Evolutionary conservation across 2,329 filamentous ascomycete genomes (phyloP), one percentile per base, ranked within the genome.

Genomic region (Pleurostoma richardsiae): DNA sequence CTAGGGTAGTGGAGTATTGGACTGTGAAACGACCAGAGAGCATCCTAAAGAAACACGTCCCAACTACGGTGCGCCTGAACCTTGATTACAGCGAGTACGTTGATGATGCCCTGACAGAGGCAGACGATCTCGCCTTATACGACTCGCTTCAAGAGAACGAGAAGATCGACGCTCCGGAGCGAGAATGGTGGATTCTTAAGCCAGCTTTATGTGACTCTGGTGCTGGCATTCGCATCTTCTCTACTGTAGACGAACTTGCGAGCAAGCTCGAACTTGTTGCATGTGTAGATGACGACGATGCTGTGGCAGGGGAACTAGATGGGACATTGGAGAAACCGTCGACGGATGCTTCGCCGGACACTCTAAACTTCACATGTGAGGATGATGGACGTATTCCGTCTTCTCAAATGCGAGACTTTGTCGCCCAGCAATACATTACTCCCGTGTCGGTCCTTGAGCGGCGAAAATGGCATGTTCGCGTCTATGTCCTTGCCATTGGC

Each of bases 181-280:
- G 66, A 1, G 59, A 67, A 30, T 69, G 66, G 65, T 69, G 66
- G 66, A 69, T 69, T 28, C 45, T 69, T 4, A 69, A 69, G 43
- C 65, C 66, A 2, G 65, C 66, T 0, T 53, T 69, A 49, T 59
- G 68, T 7, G 66, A 69, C 27, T 68, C 65, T n/a, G 66, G 65
- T 1, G 60, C 64, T 6, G 66, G 66, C 0, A 69, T 69, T n/a
- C 58, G 65, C 0, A 56, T 69, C 6, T 69, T 69, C 46, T 69
- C 65, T 29, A 69, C 65, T 0, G 49, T 62, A 8, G 60, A 66
- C 0, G 66, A 69, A 38, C 53, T 69, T 0, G 64, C 63, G 2
- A 53, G 57, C 28, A 57, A 64, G 7, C 56, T 69, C 0, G 66
- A 69, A 39, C 59, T 67, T 0, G 64, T 57, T 11, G 66, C 63